Base-by-base conservation (phyloP, 2,329 filamentous ascomycete species). In the Metarhizium guizhouense region DNA sequence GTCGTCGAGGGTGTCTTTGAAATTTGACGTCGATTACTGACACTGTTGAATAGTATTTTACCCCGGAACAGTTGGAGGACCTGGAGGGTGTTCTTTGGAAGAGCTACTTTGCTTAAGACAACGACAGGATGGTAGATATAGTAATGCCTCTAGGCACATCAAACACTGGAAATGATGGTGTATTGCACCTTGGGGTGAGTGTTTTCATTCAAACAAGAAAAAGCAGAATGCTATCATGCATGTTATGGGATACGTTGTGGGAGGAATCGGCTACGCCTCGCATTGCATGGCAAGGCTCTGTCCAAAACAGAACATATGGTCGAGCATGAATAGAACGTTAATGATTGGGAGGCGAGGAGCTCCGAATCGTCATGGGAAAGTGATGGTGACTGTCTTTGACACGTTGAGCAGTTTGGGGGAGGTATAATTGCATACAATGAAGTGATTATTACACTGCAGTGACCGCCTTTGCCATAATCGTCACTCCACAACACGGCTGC, bases 81-180 rank as follows among this genome's bases (percentile, higher is more conserved):
- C 72, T 99, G 57, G 92, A 96, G 65, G 94, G 94, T 53, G 95
- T 99, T 51, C 76, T 99, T 53, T 99, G 94, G 94, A 99, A 99
- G 85, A 97, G 93, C 71, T 99, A 99, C 70, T 99, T 99, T 76
- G 95, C 92, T 45, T 96, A 76, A 70, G 14, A 48, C 25, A 25
- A 25, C 11, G 25, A 29, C 45, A 48, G 25, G 10, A 48, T 30
- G 11, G 45, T 13, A 14, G 45, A 10, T 25, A 47, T 47, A 14
- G 20, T 29, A 6, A 6, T 48, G 45, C 6, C 3, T 30, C 25
- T 30, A 3, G 25, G 43, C 43, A 47, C 20, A 25, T 2, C 4
- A 48, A 20, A 16, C 45, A 16, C n/a, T 1, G 43, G 43, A 18
- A 25, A 10, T 47, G 10, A 8, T 47, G 7, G 2, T 47, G 43